Base-by-base conservation (phyloP, 306 rosid species). In the Senna siamea region DNA sequence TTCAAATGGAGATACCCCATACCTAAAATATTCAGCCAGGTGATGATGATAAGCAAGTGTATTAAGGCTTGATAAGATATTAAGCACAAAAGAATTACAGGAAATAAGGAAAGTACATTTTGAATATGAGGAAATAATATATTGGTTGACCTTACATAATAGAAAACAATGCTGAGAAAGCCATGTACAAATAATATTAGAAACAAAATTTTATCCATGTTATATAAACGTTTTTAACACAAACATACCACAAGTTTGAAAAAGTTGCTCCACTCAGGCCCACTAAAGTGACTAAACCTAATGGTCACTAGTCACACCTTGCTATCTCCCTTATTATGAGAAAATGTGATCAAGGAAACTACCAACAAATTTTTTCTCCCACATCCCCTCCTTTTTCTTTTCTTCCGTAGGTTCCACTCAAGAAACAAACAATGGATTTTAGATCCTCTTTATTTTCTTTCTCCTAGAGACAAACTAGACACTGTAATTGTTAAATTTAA, bases 1-100 rank as follows among this genome's bases (percentile, higher is more conserved):
- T 73, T 95, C 99, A 81, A 94, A 94, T 12, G 98, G 98, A 74
- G 98, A 94, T 66, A 89, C 86, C 69, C 98, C 98, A 28, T 89
- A 92, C 96, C 98, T 94, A 76, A 30, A 76, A 80, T 44, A 38
- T 51, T 46, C 18, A 72, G 65, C 62, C 76, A 83, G 19, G 40
- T 37, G 6, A 37, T 73, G 34, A 60, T 43, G 28, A 70, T 59
- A 68, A 82, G 59, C 40, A 26, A 48, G 67, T 18, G 17, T 23
- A 37, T 65, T 38, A 48, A 18, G 78, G 50, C 73, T 35, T 28
- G 37, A 58, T 38, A 15, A 54, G 18, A 61, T 50, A 47, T 37
- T 40, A 23, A 46, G 57, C 22, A 63, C 17, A 13, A 11, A 67
- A 26, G n/a, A 46, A 9, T 6, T 2, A 1, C 5, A 18, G 8